Evolutionary conservation across 805 yeast genomes (phyloP).

Genomic region (Barnettozyma sucrosica): DNA sequence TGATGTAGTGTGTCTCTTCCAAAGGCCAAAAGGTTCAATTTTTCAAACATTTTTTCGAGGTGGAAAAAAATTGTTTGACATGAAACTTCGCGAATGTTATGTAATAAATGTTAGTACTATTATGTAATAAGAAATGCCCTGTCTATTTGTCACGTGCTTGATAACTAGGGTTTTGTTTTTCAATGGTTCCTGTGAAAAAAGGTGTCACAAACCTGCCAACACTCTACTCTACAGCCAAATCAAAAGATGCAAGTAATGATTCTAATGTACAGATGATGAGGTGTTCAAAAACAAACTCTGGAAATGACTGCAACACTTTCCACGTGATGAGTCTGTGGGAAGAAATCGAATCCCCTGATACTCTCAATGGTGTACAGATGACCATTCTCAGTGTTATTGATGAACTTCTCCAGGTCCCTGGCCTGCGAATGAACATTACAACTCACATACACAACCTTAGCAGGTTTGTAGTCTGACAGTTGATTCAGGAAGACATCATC

Average conservation of each 20-base stretch:
- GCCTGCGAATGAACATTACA: slow-evolving; percentile 99
- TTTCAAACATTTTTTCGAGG: slow-evolving; percentile 4
- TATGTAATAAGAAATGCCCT: not conserved
- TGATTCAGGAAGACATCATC: slow-evolving; percentile 84
- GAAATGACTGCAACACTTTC: slow-evolving; percentile 77
- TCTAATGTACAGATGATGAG: not conserved
- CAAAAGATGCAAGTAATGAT: not conserved
- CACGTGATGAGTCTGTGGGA: slow-evolving; percentile 92
- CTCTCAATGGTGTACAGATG: slow-evolving; percentile 65
- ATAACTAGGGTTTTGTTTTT: too few relatives aligned
- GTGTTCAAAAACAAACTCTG: slow-evolving; percentile 20
- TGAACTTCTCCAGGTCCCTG: slow-evolving; percentile 80
- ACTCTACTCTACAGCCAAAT: not conserved
- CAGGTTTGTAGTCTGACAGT: slow-evolving; percentile 76
- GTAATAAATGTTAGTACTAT: not conserved
- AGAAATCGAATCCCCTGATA: slow-evolving; percentile 91
- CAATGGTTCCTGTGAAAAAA: too few relatives aligned
- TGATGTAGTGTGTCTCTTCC: slow-evolving; percentile 4
- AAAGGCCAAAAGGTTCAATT: slow-evolving; percentile 1
- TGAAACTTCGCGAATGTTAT: slow-evolving; percentile 1
- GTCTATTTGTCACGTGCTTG: not conserved
- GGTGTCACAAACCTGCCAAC: not conserved
- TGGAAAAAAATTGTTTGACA: slow-evolving; percentile 6
- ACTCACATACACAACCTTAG: slow-evolving; percentile 85
- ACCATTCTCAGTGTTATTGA: slow-evolving; percentile 60